These are phyloP conservation scores for Boechera retrofracta DNA, from an alignment of 345 rosid genomes.

Conservation along the genomic window DNA sequence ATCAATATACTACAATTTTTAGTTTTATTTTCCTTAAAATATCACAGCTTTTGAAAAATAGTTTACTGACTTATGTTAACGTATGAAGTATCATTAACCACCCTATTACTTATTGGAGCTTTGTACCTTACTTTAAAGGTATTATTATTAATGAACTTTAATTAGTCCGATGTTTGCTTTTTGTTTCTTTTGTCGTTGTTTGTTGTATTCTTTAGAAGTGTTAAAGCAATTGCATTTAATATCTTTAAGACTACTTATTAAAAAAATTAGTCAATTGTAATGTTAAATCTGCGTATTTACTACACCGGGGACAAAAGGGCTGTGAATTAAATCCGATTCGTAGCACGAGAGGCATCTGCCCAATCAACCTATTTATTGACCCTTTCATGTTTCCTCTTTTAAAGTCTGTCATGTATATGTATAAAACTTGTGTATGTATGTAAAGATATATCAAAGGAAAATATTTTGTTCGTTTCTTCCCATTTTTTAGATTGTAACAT, in stretches of 20 bases:
- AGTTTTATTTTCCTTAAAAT: no score
- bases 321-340: conserved; percentile 32
- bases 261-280: conserved; percentile 20
- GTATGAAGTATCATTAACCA: neutral
- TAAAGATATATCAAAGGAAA: neutral
- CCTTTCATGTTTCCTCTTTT: conserved; percentile 39
- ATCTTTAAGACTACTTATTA: neutral
- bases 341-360: conserved; percentile 44
- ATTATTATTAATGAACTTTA: conserved; percentile 6
- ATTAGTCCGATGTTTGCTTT: conserved; percentile 31
- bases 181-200: conserved; percentile 15
- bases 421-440: neutral
- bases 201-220: conserved; percentile 24
- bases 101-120: neutral
- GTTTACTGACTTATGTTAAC: neutral
- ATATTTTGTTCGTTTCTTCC: neutral
- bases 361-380: conserved; percentile 30
- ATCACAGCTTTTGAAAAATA: no score
- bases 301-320: conserved; percentile 33
- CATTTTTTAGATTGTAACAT: neutral
- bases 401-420: conserved; percentile 22
- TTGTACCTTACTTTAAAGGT: conserved; percentile 15
- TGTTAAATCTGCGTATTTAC: conserved; percentile 23
- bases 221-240: conserved; percentile 28
- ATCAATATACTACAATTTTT: no score